These are phyloP conservation scores for Penicillium angulare DNA, from an alignment of 495 filamentous ascomycete genomes.

Conservation along the genomic window DNA sequence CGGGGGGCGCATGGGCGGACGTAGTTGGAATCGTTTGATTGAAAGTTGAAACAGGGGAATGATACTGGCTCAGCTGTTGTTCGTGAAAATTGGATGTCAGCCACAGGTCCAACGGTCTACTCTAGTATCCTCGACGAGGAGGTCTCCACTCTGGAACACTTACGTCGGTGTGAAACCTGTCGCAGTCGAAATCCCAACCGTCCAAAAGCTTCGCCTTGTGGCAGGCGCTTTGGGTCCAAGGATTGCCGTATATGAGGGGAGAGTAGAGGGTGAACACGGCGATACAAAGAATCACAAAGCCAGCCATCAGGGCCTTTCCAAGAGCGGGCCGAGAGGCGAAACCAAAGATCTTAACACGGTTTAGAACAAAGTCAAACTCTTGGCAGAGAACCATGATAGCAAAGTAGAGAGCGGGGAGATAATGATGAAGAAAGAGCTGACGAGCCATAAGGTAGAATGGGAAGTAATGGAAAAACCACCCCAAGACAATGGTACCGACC, in stretches of 20 bases:
- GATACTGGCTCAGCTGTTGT: constrained; percentile 42
- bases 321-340: constrained; percentile 68
- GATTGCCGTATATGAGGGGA: constrained; percentile 87
- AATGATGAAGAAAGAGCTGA: constrained; percentile 97
- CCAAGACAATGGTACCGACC: constrained; percentile 83
- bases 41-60: constrained; percentile 25
- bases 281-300: constrained; percentile 69
- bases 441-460: constrained; percentile 98
- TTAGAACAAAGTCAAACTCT: constrained; percentile 77
- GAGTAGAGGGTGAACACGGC: constrained; percentile 81
- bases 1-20: constrained; percentile 9
- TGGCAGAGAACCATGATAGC: constrained; percentile 87
- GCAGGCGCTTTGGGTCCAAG: constrained; percentile 88
- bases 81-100: constrained; percentile 20
- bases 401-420: constrained; percentile 94
- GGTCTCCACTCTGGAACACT: constrained; percentile 49
- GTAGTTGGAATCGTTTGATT: constrained; percentile 28
- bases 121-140: constrained; percentile 33
- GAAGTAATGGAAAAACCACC: constrained; percentile 96
- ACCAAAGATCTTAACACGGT: constrained; percentile 64
- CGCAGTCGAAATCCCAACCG: constrained; percentile 97
- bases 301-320: constrained; percentile 65
- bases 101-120: constrained; percentile 19
- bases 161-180: constrained; percentile 84
- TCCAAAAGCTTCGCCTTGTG: constrained; percentile 80